Evolutionary conservation across 441 rosid genomes (phyloP), one percentile per base, ranked within the genome.

Genomic region (Gossypium davidsonii): DNA sequence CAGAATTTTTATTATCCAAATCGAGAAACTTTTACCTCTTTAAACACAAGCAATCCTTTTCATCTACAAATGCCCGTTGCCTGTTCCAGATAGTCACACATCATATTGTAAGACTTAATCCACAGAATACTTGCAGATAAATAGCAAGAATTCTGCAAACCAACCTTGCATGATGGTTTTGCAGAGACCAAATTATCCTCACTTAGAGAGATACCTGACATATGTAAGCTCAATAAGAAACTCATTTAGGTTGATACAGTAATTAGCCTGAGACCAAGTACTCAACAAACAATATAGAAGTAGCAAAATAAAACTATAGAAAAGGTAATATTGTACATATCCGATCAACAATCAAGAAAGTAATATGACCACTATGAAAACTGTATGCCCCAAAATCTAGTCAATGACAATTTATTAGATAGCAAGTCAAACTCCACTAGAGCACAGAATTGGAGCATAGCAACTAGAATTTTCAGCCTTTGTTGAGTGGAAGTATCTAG

Each of bases 401-500:
- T 44, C 46, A 42, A 21, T 61, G 46, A 61, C 44, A 61, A n/a
- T n/a, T 61, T n/a, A 44, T 20, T 31, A 15, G 58, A 21, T 64
- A 23, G 37, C 55, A 65, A 23, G 64, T 58, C 55, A 57, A 14
- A 42, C 79, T 56, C 23, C 55, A 15, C 17, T 4, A 48, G 23
- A 66, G 12, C 49, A 66, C 31, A 37, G 10, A 15, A 67, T 48
- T 21, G 31, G 51, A 23, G 51, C 72, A 63, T 51, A 56, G 71
- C 66, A 31, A 26, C 39, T 17, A 58, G 52, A 63, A 66, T 69
- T 70, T 67, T 20, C 65, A 64, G 14, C 11, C 67, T 69, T 46
- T 74, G 78, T 70, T 49, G 4, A 61, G 65, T 51, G 3, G 23
- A 73, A 73, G 68, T 52, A 71, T 63, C 72, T 71, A 70, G 69